These are phyloP conservation scores for Ramularia endophylla DNA, from an alignment of 2,329 filamentous ascomycete species.

Conservation along the genomic window DNA sequence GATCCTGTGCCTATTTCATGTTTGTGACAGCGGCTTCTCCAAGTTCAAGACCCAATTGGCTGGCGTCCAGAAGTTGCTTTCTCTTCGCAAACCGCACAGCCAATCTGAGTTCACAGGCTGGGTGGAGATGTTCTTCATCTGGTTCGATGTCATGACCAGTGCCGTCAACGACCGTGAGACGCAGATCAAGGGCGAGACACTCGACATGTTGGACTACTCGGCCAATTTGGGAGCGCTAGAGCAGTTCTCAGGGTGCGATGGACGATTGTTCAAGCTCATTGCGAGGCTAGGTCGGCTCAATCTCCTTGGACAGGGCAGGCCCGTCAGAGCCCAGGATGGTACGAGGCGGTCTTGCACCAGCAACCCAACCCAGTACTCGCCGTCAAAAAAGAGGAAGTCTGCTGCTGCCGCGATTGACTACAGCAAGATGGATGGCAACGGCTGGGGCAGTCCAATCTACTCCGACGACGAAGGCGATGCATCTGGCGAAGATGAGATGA, in stretches of 20 bases:
- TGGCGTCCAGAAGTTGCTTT: constrained; percentile 83
- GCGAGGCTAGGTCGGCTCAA: constrained; percentile 79
- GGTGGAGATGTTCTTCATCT: constrained; percentile 91
- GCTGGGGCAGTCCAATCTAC: constrained; percentile 48
- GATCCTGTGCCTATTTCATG: constrained; percentile 84
- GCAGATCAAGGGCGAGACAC: constrained; percentile 60
- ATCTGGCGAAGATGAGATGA: constrained; percentile 22
- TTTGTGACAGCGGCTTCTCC: constrained; percentile 86
- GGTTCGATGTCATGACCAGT: constrained; percentile 88
- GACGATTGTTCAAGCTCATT: constrained; percentile 78
- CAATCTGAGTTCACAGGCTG: constrained; percentile 66
- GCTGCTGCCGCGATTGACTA: constrained; percentile 36
- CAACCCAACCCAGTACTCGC: constrained; percentile 28
- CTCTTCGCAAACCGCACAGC: constrained; percentile 61
- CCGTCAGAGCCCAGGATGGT: constrained; percentile 29
- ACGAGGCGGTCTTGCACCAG: constrained; percentile 3
- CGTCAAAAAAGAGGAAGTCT: constrained; percentile 2
- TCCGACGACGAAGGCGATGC: constrained; percentile 38
- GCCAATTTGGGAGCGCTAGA: constrained; percentile 69
- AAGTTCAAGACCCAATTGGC: constrained; percentile 93
- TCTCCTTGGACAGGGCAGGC: constrained; percentile 65
- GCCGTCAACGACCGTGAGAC: constrained; percentile 88
- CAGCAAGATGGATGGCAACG: constrained; percentile 57
- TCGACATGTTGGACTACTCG: constrained; percentile 59
- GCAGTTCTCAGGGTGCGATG: constrained; percentile 82